Evolutionary conservation across 768 basidiomycete genomes (phyloP), one percentile per base, ranked within the genome.

Genomic region (Podaxis sp.): DNA sequence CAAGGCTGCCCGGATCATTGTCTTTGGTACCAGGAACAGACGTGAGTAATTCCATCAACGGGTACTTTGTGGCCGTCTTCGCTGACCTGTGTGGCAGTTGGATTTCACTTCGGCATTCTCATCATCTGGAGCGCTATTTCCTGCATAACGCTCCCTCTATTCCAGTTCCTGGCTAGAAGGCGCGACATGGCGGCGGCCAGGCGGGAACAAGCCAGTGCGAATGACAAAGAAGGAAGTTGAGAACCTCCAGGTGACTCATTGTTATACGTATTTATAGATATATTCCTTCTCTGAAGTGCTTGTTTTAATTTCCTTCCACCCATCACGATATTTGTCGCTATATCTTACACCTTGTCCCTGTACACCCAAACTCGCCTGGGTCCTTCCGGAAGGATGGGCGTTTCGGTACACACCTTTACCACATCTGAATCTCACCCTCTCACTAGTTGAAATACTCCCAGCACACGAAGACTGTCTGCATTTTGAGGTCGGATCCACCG

Each of bases 41-140:
- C 65, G 84, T 86, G 59, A 53, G 79, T 71, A 54, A 50, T 23
- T 11, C 40, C 44, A 3, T 9, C 32, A 32, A 32, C 2, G 2
- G 7, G 27, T 50, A 16, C 35, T 37, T 23, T 48, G n/a, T 28
- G 16, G 13, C 38, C n/a, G 44, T 7, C 21, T 11, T 50, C 44
- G 27, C 44, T 42, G 18, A 16, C 4, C 18, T 36, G 0, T 32
- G 32, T 16, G 13, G 21, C 59, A 87, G 87, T 89, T 11, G 87
- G 85, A 1, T 62, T 82, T 59, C 85, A 86, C 63, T 86, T 88
- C 64, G 85, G 82, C 11, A 72, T 89, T 2, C 75, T 86, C 23
- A 65, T 88, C 51, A 79, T 64, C 0, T 88, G 87, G 87, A 72
- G 79, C 2, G 68, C 67, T 3, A 68, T 88, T 18, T 87, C 87